phyloP scores from a whole-genome alignment of 176 grass and related monocot genomes.

The Oryza longistaminata region DNA sequence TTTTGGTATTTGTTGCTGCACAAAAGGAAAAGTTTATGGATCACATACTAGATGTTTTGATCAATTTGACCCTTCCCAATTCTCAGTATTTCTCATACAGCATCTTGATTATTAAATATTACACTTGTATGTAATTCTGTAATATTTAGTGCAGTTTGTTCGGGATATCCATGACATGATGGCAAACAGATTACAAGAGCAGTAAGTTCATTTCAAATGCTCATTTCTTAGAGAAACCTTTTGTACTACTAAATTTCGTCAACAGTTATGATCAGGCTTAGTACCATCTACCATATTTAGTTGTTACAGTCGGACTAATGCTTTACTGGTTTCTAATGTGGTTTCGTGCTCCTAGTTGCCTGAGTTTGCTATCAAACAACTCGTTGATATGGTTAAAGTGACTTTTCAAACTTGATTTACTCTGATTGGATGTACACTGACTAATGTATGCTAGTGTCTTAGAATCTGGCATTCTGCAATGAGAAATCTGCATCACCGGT shows the following conservation, averaged over 20 bases:
- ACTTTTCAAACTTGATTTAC: background rate
- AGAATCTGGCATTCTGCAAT: background rate
- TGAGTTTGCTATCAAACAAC: background rate
- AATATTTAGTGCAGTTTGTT: conserved; percentile 76
- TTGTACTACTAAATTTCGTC: background rate
- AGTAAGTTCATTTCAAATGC: conserved; percentile 56
- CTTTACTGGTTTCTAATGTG: too few relatives aligned
- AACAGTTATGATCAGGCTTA: background rate
- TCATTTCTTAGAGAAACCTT: background rate
- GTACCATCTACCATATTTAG: background rate
- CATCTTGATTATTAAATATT: conserved; percentile 15
- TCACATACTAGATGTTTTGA: conserved; percentile 3
- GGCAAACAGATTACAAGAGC: conserved; percentile 64
- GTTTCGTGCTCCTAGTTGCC: background rate
- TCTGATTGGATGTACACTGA: background rate
- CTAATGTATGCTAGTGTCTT: background rate
- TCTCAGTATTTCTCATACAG: conserved; percentile 15
- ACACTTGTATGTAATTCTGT: conserved; percentile 23
- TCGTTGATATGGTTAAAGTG: background rate
- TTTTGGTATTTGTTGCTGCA: conserved; percentile 7
- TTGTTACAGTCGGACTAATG: background rate
- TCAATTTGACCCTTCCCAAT: conserved; percentile 19
- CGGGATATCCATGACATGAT: conserved; percentile 95
- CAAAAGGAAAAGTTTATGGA: background rate
- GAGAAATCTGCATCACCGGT: background rate